A percentile compares a stretch with the other conserved stretches of the same genome.
Evolutionary conservation across 2,329 filamentous ascomycete species (phyloP).

Genomic region (Plectosphaerella cucumerina): DNA sequence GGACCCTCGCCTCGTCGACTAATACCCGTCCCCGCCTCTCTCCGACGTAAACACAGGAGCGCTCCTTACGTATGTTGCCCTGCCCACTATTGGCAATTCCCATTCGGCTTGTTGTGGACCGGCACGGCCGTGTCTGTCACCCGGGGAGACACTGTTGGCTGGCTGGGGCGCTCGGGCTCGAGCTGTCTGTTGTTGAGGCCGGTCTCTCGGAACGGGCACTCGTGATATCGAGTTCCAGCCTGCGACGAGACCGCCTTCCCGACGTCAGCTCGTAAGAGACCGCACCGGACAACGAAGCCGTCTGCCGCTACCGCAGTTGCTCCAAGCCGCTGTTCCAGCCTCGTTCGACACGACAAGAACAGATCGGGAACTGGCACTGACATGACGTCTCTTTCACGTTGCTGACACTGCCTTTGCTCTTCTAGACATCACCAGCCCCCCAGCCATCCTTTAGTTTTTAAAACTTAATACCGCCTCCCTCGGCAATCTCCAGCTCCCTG

Average conservation of each 20-base stretch:
- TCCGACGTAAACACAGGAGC: background rate
- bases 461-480: background rate
- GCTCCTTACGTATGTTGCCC: slow-evolving; percentile 3
- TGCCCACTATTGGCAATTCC: background rate
- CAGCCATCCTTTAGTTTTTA: background rate
- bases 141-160: too few relatives aligned
- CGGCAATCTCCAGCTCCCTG: background rate
- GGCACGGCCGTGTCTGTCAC: too few relatives aligned
- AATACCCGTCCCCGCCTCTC: background rate
- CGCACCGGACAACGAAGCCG: too few relatives aligned
- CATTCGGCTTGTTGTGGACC: background rate
- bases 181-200: background rate
- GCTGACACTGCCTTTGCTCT: background rate
- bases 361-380: too few relatives aligned
- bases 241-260: background rate
- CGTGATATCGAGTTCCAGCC: background rate
- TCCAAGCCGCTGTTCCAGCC: too few relatives aligned
- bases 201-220: background rate
- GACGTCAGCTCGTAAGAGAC: too few relatives aligned
- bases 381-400: background rate
- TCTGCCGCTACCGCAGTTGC: too few relatives aligned
- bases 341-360: too few relatives aligned
- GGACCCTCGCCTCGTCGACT: background rate
- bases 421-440: background rate
- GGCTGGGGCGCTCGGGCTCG: background rate